phyloP scores from a whole-genome alignment of 192 early-diverging fungal species.

The Kickxella alabastrina region DNA sequence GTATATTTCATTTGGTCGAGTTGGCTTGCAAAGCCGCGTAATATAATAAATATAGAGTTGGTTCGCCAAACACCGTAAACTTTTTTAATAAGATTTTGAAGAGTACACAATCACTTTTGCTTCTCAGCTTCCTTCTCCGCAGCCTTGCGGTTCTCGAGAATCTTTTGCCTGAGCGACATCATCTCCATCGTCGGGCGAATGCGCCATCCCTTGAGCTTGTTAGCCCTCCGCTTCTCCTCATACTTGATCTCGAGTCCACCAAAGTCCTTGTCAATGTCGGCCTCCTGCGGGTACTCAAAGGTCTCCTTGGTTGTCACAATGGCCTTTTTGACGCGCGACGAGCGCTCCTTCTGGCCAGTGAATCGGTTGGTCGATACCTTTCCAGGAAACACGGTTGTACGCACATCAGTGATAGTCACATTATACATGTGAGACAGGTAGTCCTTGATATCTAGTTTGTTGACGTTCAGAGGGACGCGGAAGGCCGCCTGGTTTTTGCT shows the following conservation, averaged over 20 bases:
- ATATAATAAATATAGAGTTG: too few relatives aligned
- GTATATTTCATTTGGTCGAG: too few relatives aligned
- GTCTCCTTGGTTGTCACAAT: slow-evolving; percentile 67
- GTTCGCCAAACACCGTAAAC: too few relatives aligned
- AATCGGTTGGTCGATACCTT: slow-evolving; percentile 32
- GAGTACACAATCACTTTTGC: neutral
- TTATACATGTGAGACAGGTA: slow-evolving; percentile 83
- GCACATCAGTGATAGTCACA: slow-evolving; percentile 76
- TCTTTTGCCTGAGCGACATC: slow-evolving; percentile 12
- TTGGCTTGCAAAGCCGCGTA: too few relatives aligned
- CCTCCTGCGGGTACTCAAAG: slow-evolving; percentile 58
- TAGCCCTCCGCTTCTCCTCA: slow-evolving; percentile 18
- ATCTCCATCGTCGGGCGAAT: slow-evolving; percentile 21
- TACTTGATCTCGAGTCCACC: slow-evolving; percentile 28
- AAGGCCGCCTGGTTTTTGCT: slow-evolving; percentile 87
- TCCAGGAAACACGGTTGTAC: slow-evolving; percentile 85
- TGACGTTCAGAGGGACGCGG: slow-evolving; percentile 79
- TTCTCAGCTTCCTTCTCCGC: neutral
- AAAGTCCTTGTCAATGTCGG: slow-evolving; percentile 45
- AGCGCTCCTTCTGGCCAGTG: slow-evolving; percentile 29
- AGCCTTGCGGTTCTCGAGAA: slow-evolving; percentile 5
- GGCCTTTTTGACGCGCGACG: slow-evolving; percentile 59
- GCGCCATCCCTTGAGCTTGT: slow-evolving; percentile 50
- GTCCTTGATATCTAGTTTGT: slow-evolving; percentile 91
- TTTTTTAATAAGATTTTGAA: too few relatives aligned